Evolutionary conservation across 371 early-diverging fungal species (phyloP).

Genomic region (Furculomyces boomerangus): DNA sequence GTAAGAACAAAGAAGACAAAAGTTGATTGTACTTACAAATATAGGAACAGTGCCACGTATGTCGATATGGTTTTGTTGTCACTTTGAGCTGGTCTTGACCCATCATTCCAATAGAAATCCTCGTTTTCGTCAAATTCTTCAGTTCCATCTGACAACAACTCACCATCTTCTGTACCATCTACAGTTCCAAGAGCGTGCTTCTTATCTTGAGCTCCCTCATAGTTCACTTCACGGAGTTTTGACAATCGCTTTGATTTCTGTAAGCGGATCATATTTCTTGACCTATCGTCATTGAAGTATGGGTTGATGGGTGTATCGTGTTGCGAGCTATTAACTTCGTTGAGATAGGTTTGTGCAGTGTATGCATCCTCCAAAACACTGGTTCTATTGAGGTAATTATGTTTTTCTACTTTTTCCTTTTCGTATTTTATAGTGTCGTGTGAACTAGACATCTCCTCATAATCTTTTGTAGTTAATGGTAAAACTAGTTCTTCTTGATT

Average conservation of each 20-base stretch:
- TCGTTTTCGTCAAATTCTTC: background rate
- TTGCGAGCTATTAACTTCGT: no score
- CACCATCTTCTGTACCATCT: background rate
- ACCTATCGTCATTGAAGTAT: background rate
- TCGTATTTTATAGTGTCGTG: no score
- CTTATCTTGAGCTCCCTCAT: background rate
- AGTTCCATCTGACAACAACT: background rate
- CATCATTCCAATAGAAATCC: conserved; percentile 2
- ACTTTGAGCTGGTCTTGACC: background rate
- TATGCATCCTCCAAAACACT: no score
- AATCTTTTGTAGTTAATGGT: no score
- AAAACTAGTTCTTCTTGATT: no score
- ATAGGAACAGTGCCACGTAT: background rate
- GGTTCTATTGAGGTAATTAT: no score
- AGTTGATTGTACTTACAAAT: background rate
- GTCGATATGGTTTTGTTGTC: background rate
- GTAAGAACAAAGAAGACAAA: background rate
- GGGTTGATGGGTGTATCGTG: background rate
- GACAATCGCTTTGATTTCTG: conserved; percentile 3
- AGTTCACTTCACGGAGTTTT: background rate
- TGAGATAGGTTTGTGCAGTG: no score
- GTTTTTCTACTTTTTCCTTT: no score
- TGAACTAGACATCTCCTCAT: no score
- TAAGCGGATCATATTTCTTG: conserved; percentile 1
- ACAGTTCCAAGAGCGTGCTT: background rate